Percentiles rank a stretch among this genome's conserved stretches.
Conservation (phyloP, 768 basidiomycete genomes). For the Tulasnella calospora region DNA sequence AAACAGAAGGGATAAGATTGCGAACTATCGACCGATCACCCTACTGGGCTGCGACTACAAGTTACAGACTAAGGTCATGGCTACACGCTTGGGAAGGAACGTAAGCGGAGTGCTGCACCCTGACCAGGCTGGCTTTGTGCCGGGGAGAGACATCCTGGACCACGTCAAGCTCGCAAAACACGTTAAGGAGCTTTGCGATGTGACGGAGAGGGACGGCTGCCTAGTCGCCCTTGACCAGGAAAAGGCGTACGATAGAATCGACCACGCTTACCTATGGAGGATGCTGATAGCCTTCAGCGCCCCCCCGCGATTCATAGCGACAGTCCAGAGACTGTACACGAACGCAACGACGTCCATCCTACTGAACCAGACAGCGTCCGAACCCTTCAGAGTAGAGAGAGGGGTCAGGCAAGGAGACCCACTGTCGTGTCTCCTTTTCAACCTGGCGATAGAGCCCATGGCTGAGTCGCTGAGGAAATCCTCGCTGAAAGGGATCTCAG, state of each 20-base stretch:
- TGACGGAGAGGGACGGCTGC: background rate
- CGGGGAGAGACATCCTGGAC: constrained; percentile 2
- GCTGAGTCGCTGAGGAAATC: background rate
- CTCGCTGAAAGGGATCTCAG: constrained; percentile 13
- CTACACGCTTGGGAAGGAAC: too few species aligned
- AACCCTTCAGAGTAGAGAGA: background rate
- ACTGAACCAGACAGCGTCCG: background rate
- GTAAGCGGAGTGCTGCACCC: background rate
- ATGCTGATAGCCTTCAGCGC: background rate
- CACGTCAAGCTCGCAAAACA: background rate
- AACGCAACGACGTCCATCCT: constrained; percentile 1
- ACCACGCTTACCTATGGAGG: constrained; percentile 10
- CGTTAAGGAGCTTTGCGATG: background rate
- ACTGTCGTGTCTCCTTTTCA: background rate
- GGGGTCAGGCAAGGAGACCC: constrained; percentile 24
- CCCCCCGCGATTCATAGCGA: background rate
- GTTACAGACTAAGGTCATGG: too few species aligned
- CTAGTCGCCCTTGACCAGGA: too few species aligned
- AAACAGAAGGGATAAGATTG: too few species aligned
- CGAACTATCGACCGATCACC: too few species aligned
- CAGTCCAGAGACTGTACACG: background rate
- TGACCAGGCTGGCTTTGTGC: background rate
- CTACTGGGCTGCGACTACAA: too few species aligned
- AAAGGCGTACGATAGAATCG: too few species aligned
- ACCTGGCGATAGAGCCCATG: background rate